These are phyloP conservation scores for Dendrobium chrysotoxum DNA, from an alignment of 106 monocot species.

Conservation along the genomic window DNA sequence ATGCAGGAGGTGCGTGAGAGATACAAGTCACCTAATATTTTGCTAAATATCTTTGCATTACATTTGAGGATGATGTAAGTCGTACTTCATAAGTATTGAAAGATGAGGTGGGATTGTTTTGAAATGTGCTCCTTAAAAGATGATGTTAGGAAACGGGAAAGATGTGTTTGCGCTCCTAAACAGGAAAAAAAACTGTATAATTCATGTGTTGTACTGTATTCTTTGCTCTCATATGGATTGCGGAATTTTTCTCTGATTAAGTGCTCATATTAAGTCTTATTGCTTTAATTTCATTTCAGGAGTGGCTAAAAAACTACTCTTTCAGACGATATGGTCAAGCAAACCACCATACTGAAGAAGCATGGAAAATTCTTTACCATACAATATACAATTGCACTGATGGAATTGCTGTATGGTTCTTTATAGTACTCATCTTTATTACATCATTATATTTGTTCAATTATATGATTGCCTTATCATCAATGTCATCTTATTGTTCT, in stretches of 20 bases:
- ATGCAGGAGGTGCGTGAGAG: background rate
- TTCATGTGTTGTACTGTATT: background rate
- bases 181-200: no score
- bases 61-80: no score
- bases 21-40: no score
- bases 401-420: conserved; percentile 70
- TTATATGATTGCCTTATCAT: background rate
- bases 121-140: background rate
- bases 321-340: conserved; percentile 63
- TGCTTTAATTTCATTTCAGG: conserved; percentile 25
- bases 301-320: conserved; percentile 76
- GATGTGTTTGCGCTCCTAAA: background rate
- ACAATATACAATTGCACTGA: conserved; percentile 98
- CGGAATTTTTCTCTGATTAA: background rate
- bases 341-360: conserved; percentile 35
- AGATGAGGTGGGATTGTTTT: no score
- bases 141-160: background rate
- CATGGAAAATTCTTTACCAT: conserved; percentile 84
- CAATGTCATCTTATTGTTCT: background rate
- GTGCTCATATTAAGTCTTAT: background rate
- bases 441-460: background rate
- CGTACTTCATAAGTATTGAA: no score
- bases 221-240: background rate
- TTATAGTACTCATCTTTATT: background rate
- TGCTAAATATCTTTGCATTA: no score